Percentiles rank a stretch among this genome's conserved stretches.
Evolutionary conservation across 495 filamentous ascomycete species (phyloP).

Genomic region (Pseudoneurospora amorphoporcata): DNA sequence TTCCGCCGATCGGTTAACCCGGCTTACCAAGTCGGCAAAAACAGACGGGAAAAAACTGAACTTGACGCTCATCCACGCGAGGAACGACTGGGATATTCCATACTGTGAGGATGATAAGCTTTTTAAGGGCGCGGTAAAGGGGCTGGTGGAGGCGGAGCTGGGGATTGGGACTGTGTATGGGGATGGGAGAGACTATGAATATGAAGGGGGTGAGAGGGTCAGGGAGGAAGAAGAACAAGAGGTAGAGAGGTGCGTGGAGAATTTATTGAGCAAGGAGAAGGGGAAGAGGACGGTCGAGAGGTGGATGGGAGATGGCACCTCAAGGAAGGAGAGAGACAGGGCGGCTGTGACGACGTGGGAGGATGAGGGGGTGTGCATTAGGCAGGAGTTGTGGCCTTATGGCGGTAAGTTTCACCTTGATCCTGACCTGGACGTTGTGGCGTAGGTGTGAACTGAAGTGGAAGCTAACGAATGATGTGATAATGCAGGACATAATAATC

Average conservation of each 20-base stretch:
- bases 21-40: slow-evolving; percentile 34
- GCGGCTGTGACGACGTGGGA: slow-evolving; percentile 32
- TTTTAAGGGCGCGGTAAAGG: slow-evolving; percentile 43
- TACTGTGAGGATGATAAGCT: slow-evolving; percentile 49
- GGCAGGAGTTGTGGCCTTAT: slow-evolving; percentile 44
- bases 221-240: slow-evolving; percentile 15
- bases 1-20: slow-evolving; percentile 34
- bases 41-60: slow-evolving; percentile 37
- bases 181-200: slow-evolving; percentile 13
- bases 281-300: slow-evolving; percentile 23
- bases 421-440: background rate
- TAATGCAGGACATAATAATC: slow-evolving; percentile 44
- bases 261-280: slow-evolving; percentile 23
- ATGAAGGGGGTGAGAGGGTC: slow-evolving; percentile 4
- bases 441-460: background rate
- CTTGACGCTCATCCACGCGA: slow-evolving; percentile 65
- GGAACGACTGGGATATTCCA: slow-evolving; percentile 68
- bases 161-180: slow-evolving; percentile 3
- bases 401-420: slow-evolving; percentile 38
- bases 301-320: slow-evolving; percentile 17
- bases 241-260: slow-evolving; percentile 15
- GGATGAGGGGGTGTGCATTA: slow-evolving; percentile 31
- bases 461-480: background rate
- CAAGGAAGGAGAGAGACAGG: background rate
- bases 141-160: slow-evolving; percentile 24